phyloP scores from a whole-genome alignment of 352 stramenopile species.

The Pythium dissotocum region DNA sequence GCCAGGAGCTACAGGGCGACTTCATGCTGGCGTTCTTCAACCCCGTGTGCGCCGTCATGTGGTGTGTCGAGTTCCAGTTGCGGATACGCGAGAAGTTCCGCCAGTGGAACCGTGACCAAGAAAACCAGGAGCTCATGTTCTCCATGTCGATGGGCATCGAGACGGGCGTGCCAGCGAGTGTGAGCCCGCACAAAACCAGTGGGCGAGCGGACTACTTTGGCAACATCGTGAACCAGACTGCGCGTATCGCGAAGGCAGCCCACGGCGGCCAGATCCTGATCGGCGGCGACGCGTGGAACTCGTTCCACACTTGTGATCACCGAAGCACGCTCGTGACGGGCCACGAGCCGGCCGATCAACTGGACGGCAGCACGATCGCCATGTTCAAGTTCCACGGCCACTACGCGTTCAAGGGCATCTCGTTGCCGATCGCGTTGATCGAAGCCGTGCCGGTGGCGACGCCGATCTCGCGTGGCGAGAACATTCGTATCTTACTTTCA shows the following conservation, averaged over 20 bases:
- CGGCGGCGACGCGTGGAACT: slow-evolving; percentile 75
- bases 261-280: slow-evolving; percentile 83
- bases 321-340: slow-evolving; percentile 38
- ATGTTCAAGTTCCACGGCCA: slow-evolving; percentile 86
- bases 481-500: slow-evolving; percentile 39
- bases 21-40: slow-evolving; percentile 91
- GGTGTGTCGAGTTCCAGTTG: slow-evolving; percentile 85
- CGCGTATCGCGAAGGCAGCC: slow-evolving; percentile 82
- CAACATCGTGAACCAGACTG: slow-evolving; percentile 90
- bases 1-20: slow-evolving; percentile 85
- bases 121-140: slow-evolving; percentile 81
- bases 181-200: slow-evolving; percentile 88
- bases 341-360: slow-evolving; percentile 44
- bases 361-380: slow-evolving; percentile 59
- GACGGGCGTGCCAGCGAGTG: slow-evolving; percentile 76
- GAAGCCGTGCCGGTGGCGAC: slow-evolving; percentile 78
- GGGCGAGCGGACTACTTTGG: slow-evolving; percentile 88
- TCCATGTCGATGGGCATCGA: slow-evolving; percentile 89
- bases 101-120: slow-evolving; percentile 71
- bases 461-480: slow-evolving; percentile 24
- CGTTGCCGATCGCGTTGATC: slow-evolving; percentile 71
- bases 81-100: slow-evolving; percentile 77
- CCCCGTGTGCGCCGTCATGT: slow-evolving; percentile 76
- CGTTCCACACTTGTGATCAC: slow-evolving; percentile 47
- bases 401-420: slow-evolving; percentile 89